Evolutionary conservation across 176 grass and related monocot genomes (phyloP).

Genomic region (Cenchrus purpureus): DNA sequence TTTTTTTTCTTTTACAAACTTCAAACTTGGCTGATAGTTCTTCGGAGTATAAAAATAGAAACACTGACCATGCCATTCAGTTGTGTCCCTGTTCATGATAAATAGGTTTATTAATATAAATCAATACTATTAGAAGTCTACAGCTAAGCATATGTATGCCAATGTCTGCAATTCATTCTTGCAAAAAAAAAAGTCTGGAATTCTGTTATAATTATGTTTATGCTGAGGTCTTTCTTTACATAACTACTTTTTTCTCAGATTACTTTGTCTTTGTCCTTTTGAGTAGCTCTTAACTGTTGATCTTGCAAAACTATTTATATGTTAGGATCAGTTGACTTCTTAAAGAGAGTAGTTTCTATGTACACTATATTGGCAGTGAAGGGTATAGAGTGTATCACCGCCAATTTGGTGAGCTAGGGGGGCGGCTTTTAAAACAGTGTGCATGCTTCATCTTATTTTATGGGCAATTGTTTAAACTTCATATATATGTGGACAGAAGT

Average conservation of each 20-base stretch:
- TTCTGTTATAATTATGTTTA: constrained; percentile 6
- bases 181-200: too few relatives aligned
- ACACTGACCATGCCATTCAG: neutral
- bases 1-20: constrained; percentile 7
- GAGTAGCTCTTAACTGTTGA: neutral
- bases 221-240: neutral
- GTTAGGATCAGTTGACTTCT: neutral
- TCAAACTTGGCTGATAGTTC: constrained; percentile 7
- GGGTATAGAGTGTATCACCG: neutral
- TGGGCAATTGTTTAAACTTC: neutral
- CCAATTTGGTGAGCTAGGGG: neutral
- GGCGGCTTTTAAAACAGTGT: neutral
- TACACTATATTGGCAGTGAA: neutral
- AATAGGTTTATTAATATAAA: neutral
- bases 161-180: neutral
- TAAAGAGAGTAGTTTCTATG: constrained; percentile 2
- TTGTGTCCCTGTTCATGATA: neutral
- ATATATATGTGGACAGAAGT: constrained; percentile 11
- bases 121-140: neutral
- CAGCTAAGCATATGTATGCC: neutral
- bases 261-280: neutral
- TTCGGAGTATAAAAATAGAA: neutral
- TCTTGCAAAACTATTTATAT: constrained; percentile 31
- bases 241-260: neutral
- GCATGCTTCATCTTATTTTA: neutral